These are phyloP conservation scores for Chalara sp. DNA, from an alignment of 2,329 filamentous ascomycete species.

Conservation along the genomic window DNA sequence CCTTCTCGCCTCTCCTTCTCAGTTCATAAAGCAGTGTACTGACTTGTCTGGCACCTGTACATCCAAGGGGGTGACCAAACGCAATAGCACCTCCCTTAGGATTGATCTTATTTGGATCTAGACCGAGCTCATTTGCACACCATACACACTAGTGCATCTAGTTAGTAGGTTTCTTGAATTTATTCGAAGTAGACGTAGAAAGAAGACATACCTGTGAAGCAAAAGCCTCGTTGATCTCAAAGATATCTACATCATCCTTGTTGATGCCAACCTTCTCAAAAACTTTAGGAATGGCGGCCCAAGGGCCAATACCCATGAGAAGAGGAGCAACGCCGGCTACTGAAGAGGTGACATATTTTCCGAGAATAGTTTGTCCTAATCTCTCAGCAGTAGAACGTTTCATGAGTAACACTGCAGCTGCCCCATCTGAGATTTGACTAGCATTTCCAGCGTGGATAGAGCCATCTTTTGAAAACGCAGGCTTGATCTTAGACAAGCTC, in stretches of 20 bases:
- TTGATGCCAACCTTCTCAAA: constrained; percentile 80
- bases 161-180: too few species aligned
- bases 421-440: constrained; percentile 90
- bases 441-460: constrained; percentile 96
- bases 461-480: constrained; percentile 86
- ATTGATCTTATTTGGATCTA: constrained; percentile 85
- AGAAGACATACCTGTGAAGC: constrained; percentile 55
- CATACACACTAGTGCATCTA: constrained; percentile 57
- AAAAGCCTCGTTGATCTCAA: constrained; percentile 99
- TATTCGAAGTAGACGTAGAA: too few species aligned
- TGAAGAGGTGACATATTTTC: constrained; percentile 83
- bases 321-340: constrained; percentile 86
- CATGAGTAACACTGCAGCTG: constrained; percentile 93
- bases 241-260: constrained; percentile 92
- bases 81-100: constrained; percentile 96
- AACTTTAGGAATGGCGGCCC: constrained; percentile 90
- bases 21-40: constrained; percentile 88
- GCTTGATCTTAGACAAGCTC: constrained; percentile 81
- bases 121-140: constrained; percentile 81
- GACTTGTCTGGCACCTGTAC: constrained; percentile 89
- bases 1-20: constrained; percentile 72
- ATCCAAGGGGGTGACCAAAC: constrained; percentile 90
- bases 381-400: constrained; percentile 83
- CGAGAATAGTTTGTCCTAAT: constrained; percentile 81
- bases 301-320: constrained; percentile 93